A percentile compares a stretch with the other conserved stretches of the same genome.
Conservation (phyloP, 2,329 filamentous ascomycete genomes). For the Penicillium sp. region DNA sequence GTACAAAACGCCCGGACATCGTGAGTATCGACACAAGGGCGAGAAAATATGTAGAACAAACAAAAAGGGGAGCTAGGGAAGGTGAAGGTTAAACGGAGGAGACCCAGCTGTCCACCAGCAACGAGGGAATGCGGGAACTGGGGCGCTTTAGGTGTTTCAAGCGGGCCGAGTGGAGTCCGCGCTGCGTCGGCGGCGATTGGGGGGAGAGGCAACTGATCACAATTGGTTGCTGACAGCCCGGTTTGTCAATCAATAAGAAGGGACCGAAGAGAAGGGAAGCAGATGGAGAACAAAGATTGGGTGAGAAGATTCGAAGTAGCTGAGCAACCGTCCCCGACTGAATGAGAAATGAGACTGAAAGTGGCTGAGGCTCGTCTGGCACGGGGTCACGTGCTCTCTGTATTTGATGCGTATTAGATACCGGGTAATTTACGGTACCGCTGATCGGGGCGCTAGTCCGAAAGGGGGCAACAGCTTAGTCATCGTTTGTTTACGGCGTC, state of each 20-base stretch:
- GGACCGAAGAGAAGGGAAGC: background rate
- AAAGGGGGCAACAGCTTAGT: conserved; percentile 27
- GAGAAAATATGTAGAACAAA: conserved; percentile 9
- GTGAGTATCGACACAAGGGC: conserved; percentile 19
- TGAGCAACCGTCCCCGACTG: no score
- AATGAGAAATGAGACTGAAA: no score
- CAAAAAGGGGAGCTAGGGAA: conserved; percentile 12
- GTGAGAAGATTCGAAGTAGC: no score
- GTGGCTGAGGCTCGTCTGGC: no score
- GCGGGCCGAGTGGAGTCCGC: conserved; percentile 28
- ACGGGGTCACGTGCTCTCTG: background rate
- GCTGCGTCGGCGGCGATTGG: conserved; percentile 9
- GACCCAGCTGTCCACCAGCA: conserved; percentile 19
- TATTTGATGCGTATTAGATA: background rate
- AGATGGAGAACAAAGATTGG: no score
- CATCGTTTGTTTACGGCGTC: conserved; percentile 43
- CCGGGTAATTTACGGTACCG: background rate
- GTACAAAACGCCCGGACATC: conserved; percentile 75
- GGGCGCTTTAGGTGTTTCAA: conserved; percentile 25
- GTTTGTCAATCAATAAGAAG: background rate
- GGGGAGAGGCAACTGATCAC: conserved; percentile 8
- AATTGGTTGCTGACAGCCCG: background rate
- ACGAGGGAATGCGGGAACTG: conserved; percentile 29
- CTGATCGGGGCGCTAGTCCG: conserved; percentile 22
- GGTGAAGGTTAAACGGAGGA: conserved; percentile 25